Evolutionary conservation across 495 filamentous ascomycete genomes (phyloP).

Genomic region (Aspergillus steynii): DNA sequence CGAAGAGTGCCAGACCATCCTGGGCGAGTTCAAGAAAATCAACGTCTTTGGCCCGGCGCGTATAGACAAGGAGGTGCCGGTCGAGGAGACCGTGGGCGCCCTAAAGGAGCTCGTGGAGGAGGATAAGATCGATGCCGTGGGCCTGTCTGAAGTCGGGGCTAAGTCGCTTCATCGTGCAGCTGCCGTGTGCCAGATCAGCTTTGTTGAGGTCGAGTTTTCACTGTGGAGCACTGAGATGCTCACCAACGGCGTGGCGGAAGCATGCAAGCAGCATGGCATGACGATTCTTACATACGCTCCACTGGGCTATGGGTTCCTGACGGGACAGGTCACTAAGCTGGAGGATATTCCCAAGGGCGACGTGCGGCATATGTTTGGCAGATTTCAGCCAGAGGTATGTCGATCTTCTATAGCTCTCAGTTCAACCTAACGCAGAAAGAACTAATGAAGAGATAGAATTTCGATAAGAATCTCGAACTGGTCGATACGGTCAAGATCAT

Average conservation of each 20-base stretch:
- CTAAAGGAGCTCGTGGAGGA: slow-evolving; percentile 1
- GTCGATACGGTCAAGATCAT: slow-evolving; percentile 2
- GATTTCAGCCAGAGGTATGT: slow-evolving; percentile 4
- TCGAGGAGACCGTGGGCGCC: slow-evolving; percentile 3
- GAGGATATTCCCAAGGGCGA: slow-evolving; percentile 5
- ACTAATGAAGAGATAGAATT: slow-evolving; percentile 1
- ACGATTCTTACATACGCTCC: slow-evolving; percentile 5
- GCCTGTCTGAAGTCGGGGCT: slow-evolving; percentile 2
- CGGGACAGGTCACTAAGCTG: slow-evolving; percentile 1
- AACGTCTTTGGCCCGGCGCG: slow-evolving; percentile 4
- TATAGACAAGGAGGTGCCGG: slow-evolving; percentile 2
- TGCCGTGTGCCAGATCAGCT: slow-evolving; percentile 1
- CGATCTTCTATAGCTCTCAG: background rate
- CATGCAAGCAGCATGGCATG: slow-evolving; percentile 2
- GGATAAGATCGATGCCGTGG: slow-evolving; percentile 2
- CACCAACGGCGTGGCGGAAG: slow-evolving; percentile 3
- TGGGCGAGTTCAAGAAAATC: slow-evolving; percentile 4
- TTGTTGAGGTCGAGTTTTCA: slow-evolving; percentile 3
- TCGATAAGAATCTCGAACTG: slow-evolving; percentile 3
- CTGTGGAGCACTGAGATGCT: slow-evolving; percentile 3
- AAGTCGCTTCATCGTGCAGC: slow-evolving; percentile 2
- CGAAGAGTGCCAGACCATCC: slow-evolving; percentile 3
- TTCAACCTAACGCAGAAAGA: background rate
- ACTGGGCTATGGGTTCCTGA: slow-evolving; percentile 3
- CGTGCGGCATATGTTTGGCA: slow-evolving; percentile 2